Percentiles rank a stretch among this genome's conserved stretches.
phyloP scores from a whole-genome alignment of 805 yeast genomes.

The Candida pini region DNA sequence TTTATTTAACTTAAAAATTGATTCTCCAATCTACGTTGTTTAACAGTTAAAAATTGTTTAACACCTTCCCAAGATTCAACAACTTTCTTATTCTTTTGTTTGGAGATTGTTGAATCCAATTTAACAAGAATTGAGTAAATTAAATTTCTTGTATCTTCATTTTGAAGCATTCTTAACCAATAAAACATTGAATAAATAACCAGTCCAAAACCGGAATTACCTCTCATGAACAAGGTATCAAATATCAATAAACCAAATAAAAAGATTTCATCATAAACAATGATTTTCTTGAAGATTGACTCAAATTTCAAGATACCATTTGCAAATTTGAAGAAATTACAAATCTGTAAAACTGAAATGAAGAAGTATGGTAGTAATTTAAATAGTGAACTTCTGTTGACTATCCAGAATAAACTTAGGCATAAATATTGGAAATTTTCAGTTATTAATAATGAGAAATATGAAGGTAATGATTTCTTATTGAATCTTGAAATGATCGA shows the following conservation, averaged over 20 bases:
- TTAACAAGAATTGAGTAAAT: slow-evolving; percentile 36
- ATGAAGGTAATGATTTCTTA: slow-evolving; percentile 49
- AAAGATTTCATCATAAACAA: slow-evolving; percentile 57
- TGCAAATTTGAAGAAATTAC: slow-evolving; percentile 33
- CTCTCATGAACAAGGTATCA: slow-evolving; percentile 59
- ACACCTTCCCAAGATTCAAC: slow-evolving; percentile 33
- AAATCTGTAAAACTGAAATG: slow-evolving; percentile 54
- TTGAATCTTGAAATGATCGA: slow-evolving; percentile 58
- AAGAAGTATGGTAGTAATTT: slow-evolving; percentile 57
- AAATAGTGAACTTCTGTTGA: slow-evolving; percentile 59
- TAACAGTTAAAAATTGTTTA: slow-evolving; percentile 36
- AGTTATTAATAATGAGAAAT: slow-evolving; percentile 59
- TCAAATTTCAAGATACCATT: slow-evolving; percentile 32
- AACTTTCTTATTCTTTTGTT: slow-evolving; percentile 41
- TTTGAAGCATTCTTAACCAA: slow-evolving; percentile 66
- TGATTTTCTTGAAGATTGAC: slow-evolving; percentile 35
- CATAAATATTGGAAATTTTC: slow-evolving; percentile 69
- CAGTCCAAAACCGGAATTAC: slow-evolving; percentile 66
- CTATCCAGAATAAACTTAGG: slow-evolving; percentile 52
- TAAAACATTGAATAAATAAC: slow-evolving; percentile 51
- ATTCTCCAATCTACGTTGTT: slow-evolving; percentile 31
- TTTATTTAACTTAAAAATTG: slow-evolving; percentile 19
- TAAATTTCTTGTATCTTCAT: slow-evolving; percentile 40
- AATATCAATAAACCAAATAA: slow-evolving; percentile 47
- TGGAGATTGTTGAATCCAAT: slow-evolving; percentile 37